phyloP scores from a whole-genome alignment of 2,329 filamentous ascomycete genomes.

The Penicillium sp. region DNA sequence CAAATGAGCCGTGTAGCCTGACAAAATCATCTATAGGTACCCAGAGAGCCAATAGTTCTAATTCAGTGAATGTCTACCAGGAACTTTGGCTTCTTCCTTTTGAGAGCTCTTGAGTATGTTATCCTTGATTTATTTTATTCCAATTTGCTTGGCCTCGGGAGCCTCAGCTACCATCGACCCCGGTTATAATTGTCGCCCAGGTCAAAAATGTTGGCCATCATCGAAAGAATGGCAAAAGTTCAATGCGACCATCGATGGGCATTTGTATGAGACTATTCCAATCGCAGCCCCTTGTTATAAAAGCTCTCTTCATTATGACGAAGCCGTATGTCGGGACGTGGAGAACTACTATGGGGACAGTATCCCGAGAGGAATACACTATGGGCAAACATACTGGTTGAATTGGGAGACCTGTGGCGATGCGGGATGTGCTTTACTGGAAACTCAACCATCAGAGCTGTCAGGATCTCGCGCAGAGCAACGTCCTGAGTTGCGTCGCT shows the following conservation, averaged over 20 bases:
- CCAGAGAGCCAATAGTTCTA: neutral
- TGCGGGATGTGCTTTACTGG: neutral
- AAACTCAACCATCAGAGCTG: neutral
- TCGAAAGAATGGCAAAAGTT: constrained; percentile 8
- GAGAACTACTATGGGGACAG: constrained; percentile 3
- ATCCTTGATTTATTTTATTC: neutral
- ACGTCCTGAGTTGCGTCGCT: neutral
- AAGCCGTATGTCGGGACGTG: neutral
- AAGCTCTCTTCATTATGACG: constrained; percentile 3
- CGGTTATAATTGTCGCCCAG: constrained; percentile 3
- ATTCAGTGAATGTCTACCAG: neutral
- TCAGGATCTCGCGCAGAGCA: constrained; percentile 9
- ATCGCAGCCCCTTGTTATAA: constrained; percentile 11
- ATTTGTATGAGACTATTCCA: constrained; percentile 8
- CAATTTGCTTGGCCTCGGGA: neutral
- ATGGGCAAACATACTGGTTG: constrained; percentile 4
- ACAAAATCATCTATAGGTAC: neutral
- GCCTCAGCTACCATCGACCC: neutral
- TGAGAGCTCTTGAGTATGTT: neutral
- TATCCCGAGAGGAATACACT: neutral
- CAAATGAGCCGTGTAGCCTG: neutral
- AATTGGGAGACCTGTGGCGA: constrained; percentile 10
- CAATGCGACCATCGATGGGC: constrained; percentile 7
- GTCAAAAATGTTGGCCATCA: constrained; percentile 5
- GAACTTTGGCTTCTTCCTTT: neutral